phyloP scores from a whole-genome alignment of 2,329 filamentous ascomycete species.

The Pestalotiopsis sp. region DNA sequence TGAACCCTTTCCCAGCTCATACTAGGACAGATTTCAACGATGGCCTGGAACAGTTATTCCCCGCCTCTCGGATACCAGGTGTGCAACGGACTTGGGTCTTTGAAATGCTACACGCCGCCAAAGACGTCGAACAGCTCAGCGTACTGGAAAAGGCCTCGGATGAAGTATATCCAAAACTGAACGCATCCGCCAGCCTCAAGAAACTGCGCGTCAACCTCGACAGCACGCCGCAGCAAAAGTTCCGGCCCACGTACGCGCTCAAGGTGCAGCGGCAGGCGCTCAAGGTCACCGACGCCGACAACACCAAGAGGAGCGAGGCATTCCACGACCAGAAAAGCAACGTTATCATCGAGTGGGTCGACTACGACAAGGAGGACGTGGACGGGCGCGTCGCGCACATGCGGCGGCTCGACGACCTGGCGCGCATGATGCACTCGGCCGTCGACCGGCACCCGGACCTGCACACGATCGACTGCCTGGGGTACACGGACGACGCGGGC shows the following conservation, averaged over 20 bases:
- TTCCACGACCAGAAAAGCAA: slow-evolving; percentile 36
- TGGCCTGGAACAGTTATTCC: slow-evolving; percentile 49
- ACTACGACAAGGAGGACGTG: slow-evolving; percentile 44
- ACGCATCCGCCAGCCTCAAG: slow-evolving; percentile 45
- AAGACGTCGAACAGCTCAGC: slow-evolving; percentile 43
- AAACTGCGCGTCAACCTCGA: slow-evolving; percentile 50
- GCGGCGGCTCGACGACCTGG: slow-evolving; percentile 48
- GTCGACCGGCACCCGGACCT: slow-evolving; percentile 47
- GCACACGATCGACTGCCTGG: slow-evolving; percentile 48
- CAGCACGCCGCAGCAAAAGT: slow-evolving; percentile 38
- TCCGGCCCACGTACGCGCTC: slow-evolving; percentile 45
- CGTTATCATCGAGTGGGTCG: slow-evolving; percentile 48
- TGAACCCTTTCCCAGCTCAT: neutral
- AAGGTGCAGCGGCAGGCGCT: slow-evolving; percentile 39
- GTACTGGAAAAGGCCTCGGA: slow-evolving; percentile 44
- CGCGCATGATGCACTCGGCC: slow-evolving; percentile 49
- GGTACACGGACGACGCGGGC: slow-evolving; percentile 45
- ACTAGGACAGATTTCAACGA: slow-evolving; percentile 45
- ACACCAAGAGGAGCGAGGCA: slow-evolving; percentile 21
- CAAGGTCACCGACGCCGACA: slow-evolving; percentile 16
- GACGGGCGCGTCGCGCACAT: slow-evolving; percentile 46
- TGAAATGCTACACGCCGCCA: slow-evolving; percentile 47
- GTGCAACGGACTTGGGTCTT: slow-evolving; percentile 49
- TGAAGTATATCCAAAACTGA: slow-evolving; percentile 45
- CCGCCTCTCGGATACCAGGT: slow-evolving; percentile 41